Percentiles rank a stretch among this genome's conserved stretches.
These are phyloP conservation scores for Allium fistulosum DNA, from an alignment of 106 monocot genomes.

Conservation along the genomic window DNA sequence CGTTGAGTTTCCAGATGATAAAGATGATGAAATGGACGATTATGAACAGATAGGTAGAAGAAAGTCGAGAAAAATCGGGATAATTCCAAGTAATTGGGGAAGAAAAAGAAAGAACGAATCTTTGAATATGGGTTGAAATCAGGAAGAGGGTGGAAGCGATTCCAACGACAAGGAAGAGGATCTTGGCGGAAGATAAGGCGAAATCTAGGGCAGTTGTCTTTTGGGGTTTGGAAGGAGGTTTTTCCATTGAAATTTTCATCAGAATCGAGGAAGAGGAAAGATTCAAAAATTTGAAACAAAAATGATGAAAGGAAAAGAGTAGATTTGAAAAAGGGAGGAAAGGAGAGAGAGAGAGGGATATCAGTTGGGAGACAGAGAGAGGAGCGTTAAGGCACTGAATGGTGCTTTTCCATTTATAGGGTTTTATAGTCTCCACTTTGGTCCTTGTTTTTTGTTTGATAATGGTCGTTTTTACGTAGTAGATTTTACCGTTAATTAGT, in stretches of 20 bases:
- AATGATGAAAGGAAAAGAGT: not conserved
- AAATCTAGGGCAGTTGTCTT: not conserved
- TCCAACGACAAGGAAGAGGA: constrained; percentile 1
- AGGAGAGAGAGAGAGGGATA: not conserved
- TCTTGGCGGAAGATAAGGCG: not conserved
- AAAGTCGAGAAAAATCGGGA: not conserved
- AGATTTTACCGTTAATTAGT: too few species aligned
- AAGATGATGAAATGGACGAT: not conserved
- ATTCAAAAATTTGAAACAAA: not conserved
- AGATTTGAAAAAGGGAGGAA: not conserved
- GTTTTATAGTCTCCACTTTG: too few species aligned
- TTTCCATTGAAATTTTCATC: not conserved
- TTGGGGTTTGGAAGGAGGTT: not conserved
- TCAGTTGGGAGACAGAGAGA: not conserved
- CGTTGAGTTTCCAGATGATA: not conserved
- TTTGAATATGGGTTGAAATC: not conserved
- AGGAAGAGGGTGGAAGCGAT: not conserved
- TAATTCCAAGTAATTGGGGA: not conserved
- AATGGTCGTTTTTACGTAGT: too few species aligned
- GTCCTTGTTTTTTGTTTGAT: too few species aligned
- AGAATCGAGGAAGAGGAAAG: not conserved
- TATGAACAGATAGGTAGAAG: not conserved
- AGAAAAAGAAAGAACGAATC: not conserved
- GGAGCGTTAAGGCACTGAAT: not conserved
- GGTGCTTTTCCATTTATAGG: too few species aligned